phyloP scores from a whole-genome alignment of 2,329 filamentous ascomycete genomes.

The Penicillium crustosum region DNA sequence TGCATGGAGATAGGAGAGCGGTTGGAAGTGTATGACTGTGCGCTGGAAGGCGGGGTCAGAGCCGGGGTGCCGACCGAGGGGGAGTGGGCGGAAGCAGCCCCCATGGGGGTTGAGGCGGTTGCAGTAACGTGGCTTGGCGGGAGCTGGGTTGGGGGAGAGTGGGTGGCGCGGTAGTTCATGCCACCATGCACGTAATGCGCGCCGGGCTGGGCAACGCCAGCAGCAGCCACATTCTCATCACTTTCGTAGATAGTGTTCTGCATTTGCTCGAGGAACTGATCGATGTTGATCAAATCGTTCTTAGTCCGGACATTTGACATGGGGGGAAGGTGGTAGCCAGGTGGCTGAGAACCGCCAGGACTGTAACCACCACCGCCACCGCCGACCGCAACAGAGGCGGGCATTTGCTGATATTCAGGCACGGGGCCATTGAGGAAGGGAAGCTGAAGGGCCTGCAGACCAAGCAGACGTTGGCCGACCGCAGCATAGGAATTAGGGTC shows the following conservation, averaged over 20 bases:
- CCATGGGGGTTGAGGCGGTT: conserved; percentile 40
- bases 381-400: conserved; percentile 57
- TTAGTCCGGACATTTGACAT: conserved; percentile 89
- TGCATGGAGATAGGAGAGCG: conserved; percentile 60
- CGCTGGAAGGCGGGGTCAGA: conserved; percentile 62
- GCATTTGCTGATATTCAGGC: conserved; percentile 54
- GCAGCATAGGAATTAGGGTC: conserved; percentile 87
- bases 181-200: conserved; percentile 61
- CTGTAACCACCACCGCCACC: conserved; percentile 52
- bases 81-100: conserved; percentile 46
- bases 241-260: conserved; percentile 95
- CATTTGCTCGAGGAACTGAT: conserved; percentile 93
- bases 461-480: conserved; percentile 83
- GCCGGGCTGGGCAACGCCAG: conserved; percentile 73
- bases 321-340: conserved; percentile 80
- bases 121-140: conserved; percentile 43
- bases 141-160: conserved; percentile 54
- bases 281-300: conserved; percentile 88
- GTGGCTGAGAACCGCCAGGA: conserved; percentile 63
- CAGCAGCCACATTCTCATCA: conserved; percentile 74
- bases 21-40: conserved; percentile 62
- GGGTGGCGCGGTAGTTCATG: conserved; percentile 55
- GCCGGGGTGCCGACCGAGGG: conserved; percentile 58
- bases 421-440: conserved; percentile 58
- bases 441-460: conserved; percentile 69